phyloP scores from a whole-genome alignment of 2,329 filamentous ascomycete species.

The Beauveria sp. region DNA sequence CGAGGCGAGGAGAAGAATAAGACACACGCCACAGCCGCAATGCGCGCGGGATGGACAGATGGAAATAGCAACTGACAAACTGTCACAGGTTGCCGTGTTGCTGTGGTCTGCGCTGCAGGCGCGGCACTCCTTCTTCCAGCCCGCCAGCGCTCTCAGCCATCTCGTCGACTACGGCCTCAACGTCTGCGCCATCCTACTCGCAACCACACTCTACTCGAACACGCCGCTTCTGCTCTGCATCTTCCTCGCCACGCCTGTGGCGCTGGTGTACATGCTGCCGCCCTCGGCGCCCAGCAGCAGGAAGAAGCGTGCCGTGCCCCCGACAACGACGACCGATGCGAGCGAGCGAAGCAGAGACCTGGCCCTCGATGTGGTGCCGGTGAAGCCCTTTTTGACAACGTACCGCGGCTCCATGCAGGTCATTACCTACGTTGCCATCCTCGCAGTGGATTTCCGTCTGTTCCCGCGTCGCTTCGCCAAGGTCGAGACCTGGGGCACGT shows the following conservation, averaged over 20 bases:
- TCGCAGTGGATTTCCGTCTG: slow-evolving; percentile 92
- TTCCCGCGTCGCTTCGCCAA: slow-evolving; percentile 95
- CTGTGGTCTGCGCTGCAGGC: slow-evolving; percentile 87
- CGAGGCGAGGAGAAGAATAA: too few relatives aligned
- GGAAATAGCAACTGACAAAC: background rate
- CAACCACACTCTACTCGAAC: slow-evolving; percentile 76
- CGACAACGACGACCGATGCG: slow-evolving; percentile 27
- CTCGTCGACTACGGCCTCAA: slow-evolving; percentile 83
- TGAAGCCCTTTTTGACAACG: slow-evolving; percentile 85
- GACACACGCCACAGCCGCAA: background rate
- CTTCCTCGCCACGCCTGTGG: slow-evolving; percentile 64
- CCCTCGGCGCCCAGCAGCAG: slow-evolving; percentile 23
- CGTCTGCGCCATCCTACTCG: slow-evolving; percentile 71
- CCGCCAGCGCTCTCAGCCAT: slow-evolving; percentile 60
- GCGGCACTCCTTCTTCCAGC: slow-evolving; percentile 74
- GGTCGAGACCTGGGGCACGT: slow-evolving; percentile 98
- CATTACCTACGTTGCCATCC: slow-evolving; percentile 79
- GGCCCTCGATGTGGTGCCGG: slow-evolving; percentile 48
- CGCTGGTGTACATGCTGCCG: slow-evolving; percentile 51
- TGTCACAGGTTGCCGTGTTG: slow-evolving; percentile 62
- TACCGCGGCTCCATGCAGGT: slow-evolving; percentile 91
- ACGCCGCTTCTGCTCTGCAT: slow-evolving; percentile 66
- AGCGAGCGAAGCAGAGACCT: slow-evolving; percentile 8
- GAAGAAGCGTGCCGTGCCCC: slow-evolving; percentile 39
- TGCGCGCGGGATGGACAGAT: background rate